Base-by-base conservation (phyloP, 2,329 filamentous ascomycete species). In the Paraphaeosphaeria minitans region DNA sequence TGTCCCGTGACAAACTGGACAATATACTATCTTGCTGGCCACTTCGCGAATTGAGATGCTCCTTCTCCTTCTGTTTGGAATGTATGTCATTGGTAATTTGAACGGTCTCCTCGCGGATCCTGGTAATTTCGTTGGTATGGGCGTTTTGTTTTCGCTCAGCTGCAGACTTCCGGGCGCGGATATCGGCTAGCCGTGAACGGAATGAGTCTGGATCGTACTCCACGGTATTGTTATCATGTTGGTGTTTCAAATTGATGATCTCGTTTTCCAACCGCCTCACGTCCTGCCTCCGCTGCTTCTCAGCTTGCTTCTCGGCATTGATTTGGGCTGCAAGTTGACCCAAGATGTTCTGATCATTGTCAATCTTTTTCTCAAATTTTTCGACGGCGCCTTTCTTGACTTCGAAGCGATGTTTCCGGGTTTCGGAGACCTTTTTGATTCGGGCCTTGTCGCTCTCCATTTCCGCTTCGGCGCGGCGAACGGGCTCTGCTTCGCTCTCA, bases 161-260 rank as follows among this genome's bases (percentile, higher is more conserved):
- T n/a, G 86, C 84, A 24, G 85, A 82, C 1, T 79, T 69, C 29
- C 73, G 66, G 16, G 62, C 63, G 4, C 77, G 78, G 58, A 88
- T 82, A 49, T 90, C 85, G 75, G 88, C 82, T 75, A 93, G 89
- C 62, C 85, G 85, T 53, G 87, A 84, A 64, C 94, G 95, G 79
- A 87, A 93, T 4, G 85, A 85, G 5, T 83, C 80, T 10, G 86
- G 76, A 70, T 95, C 87, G 69, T 95, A 92, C 6, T 88, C 84
- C 0, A 84, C 80, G 0, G 89, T 87, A 13, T 82, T 82, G 45
- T 88, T 84, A 57, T 87, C 84, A 63, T 87, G 77, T 60, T 85
- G 83, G 5, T 84, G 86, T 70, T 90, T 83, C n/a, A 93, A 78
- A 7, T 80, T 79, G 2, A 82, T 85, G 48, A 96, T 87, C 27